Conservation (phyloP, 2,329 filamentous ascomycete species). For the Exophiala mesophila region DNA sequence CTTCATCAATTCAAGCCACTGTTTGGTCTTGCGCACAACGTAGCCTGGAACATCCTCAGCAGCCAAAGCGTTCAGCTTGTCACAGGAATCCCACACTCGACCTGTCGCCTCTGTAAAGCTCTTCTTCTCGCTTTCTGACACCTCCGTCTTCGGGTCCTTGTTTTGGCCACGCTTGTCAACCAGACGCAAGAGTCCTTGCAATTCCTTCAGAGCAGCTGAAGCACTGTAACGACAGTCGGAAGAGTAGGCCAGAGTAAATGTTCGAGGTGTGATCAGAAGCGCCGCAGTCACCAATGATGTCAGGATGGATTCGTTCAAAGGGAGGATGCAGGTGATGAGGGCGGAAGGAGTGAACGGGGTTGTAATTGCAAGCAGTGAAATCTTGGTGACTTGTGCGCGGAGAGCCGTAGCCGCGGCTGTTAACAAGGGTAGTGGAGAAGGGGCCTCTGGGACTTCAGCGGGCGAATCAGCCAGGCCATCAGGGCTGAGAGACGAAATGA, state of each 20-base stretch:
- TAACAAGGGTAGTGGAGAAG: slow-evolving; percentile 59
- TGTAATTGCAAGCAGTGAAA: slow-evolving; percentile 81
- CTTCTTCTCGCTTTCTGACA: slow-evolving; percentile 38
- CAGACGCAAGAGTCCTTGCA: slow-evolving; percentile 55
- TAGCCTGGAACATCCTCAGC: slow-evolving; percentile 64
- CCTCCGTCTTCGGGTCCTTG: slow-evolving; percentile 14
- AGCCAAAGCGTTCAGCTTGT: slow-evolving; percentile 62
- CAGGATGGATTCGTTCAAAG: slow-evolving; percentile 68
- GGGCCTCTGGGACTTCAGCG: slow-evolving; percentile 13
- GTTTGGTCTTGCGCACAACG: slow-evolving; percentile 65
- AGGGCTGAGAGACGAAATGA: slow-evolving; percentile 16
- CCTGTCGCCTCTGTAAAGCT: slow-evolving; percentile 65
- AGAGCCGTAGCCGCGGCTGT: slow-evolving; percentile 68
- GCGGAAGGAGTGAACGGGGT: slow-evolving; percentile 80
- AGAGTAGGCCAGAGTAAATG: slow-evolving; percentile 61
- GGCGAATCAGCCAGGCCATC: slow-evolving; percentile 12
- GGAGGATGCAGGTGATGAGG: slow-evolving; percentile 63
- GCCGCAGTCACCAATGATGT: slow-evolving; percentile 68
- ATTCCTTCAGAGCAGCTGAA: slow-evolving; percentile 57
- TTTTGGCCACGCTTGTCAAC: slow-evolving; percentile 48
- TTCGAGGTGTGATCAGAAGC: slow-evolving; percentile 57
- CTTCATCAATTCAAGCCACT: slow-evolving; percentile 69
- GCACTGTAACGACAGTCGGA: slow-evolving; percentile 59
- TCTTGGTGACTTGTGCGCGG: slow-evolving; percentile 77
- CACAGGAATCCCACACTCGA: slow-evolving; percentile 77